Percentiles rank a stretch among this genome's conserved stretches.
phyloP scores from a whole-genome alignment of 305 asterid species.

The Nicotiana rustica region DNA sequence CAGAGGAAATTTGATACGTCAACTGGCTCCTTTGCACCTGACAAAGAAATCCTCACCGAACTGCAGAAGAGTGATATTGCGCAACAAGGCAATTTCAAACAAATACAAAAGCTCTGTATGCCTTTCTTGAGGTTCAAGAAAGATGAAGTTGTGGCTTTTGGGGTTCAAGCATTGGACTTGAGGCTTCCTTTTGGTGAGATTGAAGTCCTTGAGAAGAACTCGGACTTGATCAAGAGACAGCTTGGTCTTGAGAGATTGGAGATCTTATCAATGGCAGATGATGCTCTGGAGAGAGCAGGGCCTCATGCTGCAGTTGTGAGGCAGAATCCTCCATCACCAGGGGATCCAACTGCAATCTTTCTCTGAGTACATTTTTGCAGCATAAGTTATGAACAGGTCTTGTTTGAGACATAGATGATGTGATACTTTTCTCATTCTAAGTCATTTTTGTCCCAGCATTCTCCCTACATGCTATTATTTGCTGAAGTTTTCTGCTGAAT shows the following conservation, averaged over 20 bases:
- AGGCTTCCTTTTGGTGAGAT: slow-evolving; percentile 88
- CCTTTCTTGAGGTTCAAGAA: slow-evolving; percentile 92
- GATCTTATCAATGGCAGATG: slow-evolving; percentile 62
- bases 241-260: slow-evolving; percentile 75
- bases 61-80: slow-evolving; percentile 69
- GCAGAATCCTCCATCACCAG: slow-evolving; percentile 83
- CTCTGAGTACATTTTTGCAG: slow-evolving; percentile 40
- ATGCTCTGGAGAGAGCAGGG: slow-evolving; percentile 64
- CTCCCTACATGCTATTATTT: not conserved
- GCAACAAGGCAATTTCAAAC: slow-evolving; percentile 65
- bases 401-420: not conserved
- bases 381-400: not conserved
- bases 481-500: not conserved
- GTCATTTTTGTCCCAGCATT: slow-evolving; percentile 2
- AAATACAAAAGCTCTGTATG: slow-evolving; percentile 82
- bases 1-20: slow-evolving; percentile 59
- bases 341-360: slow-evolving; percentile 80
- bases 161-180: slow-evolving; percentile 78
- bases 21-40: slow-evolving; percentile 67
- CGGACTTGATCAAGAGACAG: slow-evolving; percentile 75
- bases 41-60: slow-evolving; percentile 76
- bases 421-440: not conserved
- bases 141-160: slow-evolving; percentile 73
- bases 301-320: slow-evolving; percentile 57
- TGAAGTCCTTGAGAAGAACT: slow-evolving; percentile 72